These are phyloP conservation scores for Chaetomium strumarium DNA, from an alignment of 2,329 filamentous ascomycete species.

Conservation along the genomic window DNA sequence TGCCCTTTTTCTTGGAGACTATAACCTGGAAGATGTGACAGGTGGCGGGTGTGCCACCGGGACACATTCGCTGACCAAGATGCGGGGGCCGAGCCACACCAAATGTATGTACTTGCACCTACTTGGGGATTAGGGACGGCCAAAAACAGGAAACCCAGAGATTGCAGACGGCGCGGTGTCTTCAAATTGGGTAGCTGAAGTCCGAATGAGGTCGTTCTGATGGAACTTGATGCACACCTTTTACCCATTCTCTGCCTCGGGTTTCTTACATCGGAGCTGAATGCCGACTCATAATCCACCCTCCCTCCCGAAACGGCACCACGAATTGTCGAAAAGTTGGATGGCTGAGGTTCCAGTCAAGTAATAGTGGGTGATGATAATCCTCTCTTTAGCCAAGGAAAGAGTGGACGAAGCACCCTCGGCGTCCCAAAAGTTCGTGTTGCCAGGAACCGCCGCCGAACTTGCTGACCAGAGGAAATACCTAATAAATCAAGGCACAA, in stretches of 20 bases:
- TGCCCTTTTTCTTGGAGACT: neutral
- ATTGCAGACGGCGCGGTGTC: neutral
- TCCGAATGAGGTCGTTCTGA: neutral
- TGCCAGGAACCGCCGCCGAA: neutral
- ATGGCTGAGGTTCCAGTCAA: neutral
- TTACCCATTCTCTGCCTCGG: neutral
- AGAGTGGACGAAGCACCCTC: neutral
- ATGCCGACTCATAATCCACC: constrained; percentile 2
- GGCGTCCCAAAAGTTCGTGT: neutral
- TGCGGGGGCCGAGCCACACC: neutral
- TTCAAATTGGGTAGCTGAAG: neutral
- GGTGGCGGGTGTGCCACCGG: neutral
- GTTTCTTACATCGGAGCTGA: neutral
- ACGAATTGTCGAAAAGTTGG: neutral
- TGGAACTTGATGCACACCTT: neutral
- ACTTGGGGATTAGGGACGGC: neutral
- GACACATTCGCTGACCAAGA: neutral
- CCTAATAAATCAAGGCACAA: constrained; percentile 3
- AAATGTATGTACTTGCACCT: no score
- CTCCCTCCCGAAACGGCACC: neutral
- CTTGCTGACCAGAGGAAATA: neutral
- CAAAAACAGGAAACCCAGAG: neutral
- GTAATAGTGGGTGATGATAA: neutral
- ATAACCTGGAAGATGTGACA: constrained; percentile 1
- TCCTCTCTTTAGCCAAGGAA: neutral